Percentiles rank a stretch among this genome's conserved stretches.
These are phyloP conservation scores for Vicia villosa DNA, from an alignment of 306 rosid species.

Conservation along the genomic window DNA sequence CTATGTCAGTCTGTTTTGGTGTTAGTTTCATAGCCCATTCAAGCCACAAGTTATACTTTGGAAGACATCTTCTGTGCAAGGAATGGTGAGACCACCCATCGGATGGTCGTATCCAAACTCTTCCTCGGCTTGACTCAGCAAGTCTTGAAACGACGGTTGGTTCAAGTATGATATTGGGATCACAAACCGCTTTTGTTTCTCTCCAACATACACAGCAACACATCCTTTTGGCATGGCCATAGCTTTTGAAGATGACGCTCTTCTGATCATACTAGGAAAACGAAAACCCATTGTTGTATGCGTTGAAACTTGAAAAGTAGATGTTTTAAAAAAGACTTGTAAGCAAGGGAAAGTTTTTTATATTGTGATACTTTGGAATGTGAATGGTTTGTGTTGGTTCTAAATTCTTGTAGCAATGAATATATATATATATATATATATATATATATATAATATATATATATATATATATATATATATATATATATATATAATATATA, in stretches of 20 bases:
- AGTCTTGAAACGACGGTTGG: conserved; percentile 39
- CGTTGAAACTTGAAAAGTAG: not conserved
- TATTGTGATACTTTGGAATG: conserved; percentile 1
- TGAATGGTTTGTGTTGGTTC: conserved; percentile 30
- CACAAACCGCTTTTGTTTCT: conserved; percentile 45
- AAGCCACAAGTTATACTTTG: conserved; percentile 29
- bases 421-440: too few relatives aligned
- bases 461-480: too few relatives aligned
- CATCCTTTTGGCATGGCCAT: conserved; percentile 50
- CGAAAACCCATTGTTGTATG: not conserved
- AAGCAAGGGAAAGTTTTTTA: not conserved
- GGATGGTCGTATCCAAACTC: conserved; percentile 43
- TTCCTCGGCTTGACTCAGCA: conserved; percentile 30
- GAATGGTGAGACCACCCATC: conserved; percentile 49
- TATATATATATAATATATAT: too few relatives aligned
- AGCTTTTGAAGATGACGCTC: conserved; percentile 25
- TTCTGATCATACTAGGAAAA: conserved; percentile 34
- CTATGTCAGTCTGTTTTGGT: not conserved
- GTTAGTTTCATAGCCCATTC: not conserved
- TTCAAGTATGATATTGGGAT: conserved; percentile 45
- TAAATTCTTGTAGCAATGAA: conserved; percentile 13
- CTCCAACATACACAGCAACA: conserved; percentile 43
- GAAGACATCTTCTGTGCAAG: conserved; percentile 32
- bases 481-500: too few relatives aligned
- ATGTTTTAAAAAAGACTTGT: not conserved